phyloP scores from a whole-genome alignment of 352 stramenopile species.

The Phytopythium mirpurense region DNA sequence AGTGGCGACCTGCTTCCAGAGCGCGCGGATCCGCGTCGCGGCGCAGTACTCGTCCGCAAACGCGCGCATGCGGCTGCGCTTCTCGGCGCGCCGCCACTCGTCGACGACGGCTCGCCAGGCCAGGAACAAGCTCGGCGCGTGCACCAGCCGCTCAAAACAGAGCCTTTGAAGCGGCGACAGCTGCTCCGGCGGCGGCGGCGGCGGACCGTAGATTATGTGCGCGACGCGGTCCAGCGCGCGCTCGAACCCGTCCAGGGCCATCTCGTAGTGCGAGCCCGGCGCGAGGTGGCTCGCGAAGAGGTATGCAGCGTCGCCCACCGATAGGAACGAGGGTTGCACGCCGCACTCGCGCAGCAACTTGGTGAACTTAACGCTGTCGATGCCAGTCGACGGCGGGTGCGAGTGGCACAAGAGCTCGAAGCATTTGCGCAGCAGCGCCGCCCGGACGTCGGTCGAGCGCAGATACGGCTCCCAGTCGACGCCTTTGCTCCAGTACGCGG shows the following conservation, averaged over 20 bases:
- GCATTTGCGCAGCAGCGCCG: conserved; percentile 26
- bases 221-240: conserved; percentile 35
- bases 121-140: conserved; percentile 25
- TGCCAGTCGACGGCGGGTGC: conserved; percentile 33
- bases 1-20: conserved; percentile 27
- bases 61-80: conserved; percentile 20
- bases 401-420: conserved; percentile 44
- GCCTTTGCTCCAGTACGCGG: conserved; percentile 46
- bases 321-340: conserved; percentile 37
- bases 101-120: conserved; percentile 46
- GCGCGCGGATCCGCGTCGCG: conserved; percentile 40
- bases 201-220: conserved; percentile 16
- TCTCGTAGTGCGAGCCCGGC: conserved; percentile 43
- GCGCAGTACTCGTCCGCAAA: conserved; percentile 35
- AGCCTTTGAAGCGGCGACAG: conserved; percentile 19
- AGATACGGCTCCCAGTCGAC: conserved; percentile 42
- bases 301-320: conserved; percentile 60
- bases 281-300: conserved; percentile 45
- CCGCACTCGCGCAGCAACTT: conserved; percentile 62
- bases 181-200: neutral
- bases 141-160: conserved; percentile 42
- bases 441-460: conserved; percentile 23
- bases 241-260: conserved; percentile 51
- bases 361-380: conserved; percentile 79
- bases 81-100: conserved; percentile 34